These are phyloP conservation scores for Pichia sp. DNA, from an alignment of 1,139 yeast species.

Conservation along the genomic window DNA sequence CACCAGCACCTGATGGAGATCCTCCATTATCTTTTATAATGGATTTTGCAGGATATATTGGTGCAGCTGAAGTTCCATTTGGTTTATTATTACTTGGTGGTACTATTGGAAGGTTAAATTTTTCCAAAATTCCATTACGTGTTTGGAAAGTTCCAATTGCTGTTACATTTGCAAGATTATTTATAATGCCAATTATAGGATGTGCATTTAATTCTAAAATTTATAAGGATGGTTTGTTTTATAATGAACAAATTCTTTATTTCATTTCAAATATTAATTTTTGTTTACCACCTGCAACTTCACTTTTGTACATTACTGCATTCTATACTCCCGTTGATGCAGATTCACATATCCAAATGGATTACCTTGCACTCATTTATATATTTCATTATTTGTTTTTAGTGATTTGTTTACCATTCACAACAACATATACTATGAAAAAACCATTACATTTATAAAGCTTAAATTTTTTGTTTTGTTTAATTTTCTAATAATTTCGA, in stretches of 20 bases:
- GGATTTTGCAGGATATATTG: conserved; percentile 72
- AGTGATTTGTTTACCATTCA: conserved; percentile 57
- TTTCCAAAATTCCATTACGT: conserved; percentile 56
- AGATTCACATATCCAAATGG: conserved; percentile 67
- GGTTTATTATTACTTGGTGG: conserved; percentile 81
- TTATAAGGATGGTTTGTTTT: conserved; percentile 43
- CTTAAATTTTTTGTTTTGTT: neutral
- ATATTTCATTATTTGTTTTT: conserved; percentile 61
- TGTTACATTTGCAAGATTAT: conserved; percentile 41
- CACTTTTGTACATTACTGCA: conserved; percentile 77
- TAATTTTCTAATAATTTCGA: neutral
- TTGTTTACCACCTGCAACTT: conserved; percentile 82
- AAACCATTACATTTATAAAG: conserved; percentile 27
- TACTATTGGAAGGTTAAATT: conserved; percentile 66
- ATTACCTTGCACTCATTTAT: conserved; percentile 68
- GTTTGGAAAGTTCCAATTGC: conserved; percentile 58
- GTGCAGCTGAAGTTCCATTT: conserved; percentile 82
- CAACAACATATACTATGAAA: conserved; percentile 52
- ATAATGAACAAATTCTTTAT: conserved; percentile 50
- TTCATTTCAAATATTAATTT: conserved; percentile 71
- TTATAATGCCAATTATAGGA: conserved; percentile 56
- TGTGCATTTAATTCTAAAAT: conserved; percentile 49
- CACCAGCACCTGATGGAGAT: conserved; percentile 71
- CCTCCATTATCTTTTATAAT: conserved; percentile 81
- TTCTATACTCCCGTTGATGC: conserved; percentile 64